Evolutionary conservation across 2,329 filamentous ascomycete species (phyloP).

Genomic region (Neocatenulostroma microsporum): DNA sequence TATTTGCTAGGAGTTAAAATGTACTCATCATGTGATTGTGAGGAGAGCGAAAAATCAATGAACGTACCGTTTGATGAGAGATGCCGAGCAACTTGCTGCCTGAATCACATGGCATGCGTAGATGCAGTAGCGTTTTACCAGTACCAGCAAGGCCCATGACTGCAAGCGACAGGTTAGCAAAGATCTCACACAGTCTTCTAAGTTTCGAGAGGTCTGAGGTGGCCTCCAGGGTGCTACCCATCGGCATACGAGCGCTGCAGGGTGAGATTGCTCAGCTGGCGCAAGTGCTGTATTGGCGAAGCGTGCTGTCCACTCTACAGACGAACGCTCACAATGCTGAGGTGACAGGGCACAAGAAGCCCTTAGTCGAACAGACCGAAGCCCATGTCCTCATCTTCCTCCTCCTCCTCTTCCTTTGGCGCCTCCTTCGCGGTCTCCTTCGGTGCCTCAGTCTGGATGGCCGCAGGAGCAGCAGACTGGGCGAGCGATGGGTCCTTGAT

Average conservation of each 20-base stretch:
- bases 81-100: constrained; percentile 2
- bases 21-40: constrained; percentile 49
- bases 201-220: too few species aligned
- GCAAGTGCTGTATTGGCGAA: constrained; percentile 15
- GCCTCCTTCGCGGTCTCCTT: constrained; percentile 56
- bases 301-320: constrained; percentile 8
- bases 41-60: constrained; percentile 8
- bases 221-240: too few species aligned
- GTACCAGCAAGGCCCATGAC: too few species aligned
- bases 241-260: too few species aligned
- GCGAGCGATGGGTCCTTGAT: constrained; percentile 91
- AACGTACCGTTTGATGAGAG: constrained; percentile 30
- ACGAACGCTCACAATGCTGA: constrained; percentile 9
- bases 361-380: constrained; percentile 51
- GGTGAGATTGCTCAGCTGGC: too few species aligned
- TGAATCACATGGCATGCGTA: too few species aligned
- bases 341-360: constrained; percentile 12
- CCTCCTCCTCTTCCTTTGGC: constrained; percentile 54
- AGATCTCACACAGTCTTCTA: too few species aligned
- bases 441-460: constrained; percentile 46
- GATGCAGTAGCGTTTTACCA: too few species aligned
- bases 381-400: constrained; percentile 51
- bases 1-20: constrained; percentile 58
- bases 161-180: constrained; percentile 3
- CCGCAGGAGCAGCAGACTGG: constrained; percentile 56